A percentile compares a stretch with the other conserved stretches of the same genome.
phyloP scores from a whole-genome alignment of 805 yeast genomes.

The Hanseniaspora mollemarum region DNA sequence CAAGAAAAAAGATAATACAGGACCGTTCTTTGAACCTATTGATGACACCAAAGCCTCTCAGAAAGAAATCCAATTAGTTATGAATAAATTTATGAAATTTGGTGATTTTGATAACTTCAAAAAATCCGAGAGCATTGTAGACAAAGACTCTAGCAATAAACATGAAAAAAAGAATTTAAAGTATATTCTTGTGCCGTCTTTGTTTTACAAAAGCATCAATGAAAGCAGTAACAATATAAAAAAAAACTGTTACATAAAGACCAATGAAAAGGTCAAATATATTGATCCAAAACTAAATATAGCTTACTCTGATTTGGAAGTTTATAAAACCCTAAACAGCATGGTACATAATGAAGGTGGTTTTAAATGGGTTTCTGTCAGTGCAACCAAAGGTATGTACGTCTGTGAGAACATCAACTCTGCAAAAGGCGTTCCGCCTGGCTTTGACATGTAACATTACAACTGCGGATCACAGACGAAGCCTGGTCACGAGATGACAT shows the following conservation, averaged over 20 bases:
- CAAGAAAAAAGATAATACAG: constrained; percentile 21
- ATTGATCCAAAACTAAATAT: constrained; percentile 82
- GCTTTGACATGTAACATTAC: no score
- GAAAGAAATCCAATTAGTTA: constrained; percentile 18
- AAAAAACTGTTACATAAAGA: constrained; percentile 23
- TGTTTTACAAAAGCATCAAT: constrained; percentile 35
- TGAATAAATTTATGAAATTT: constrained; percentile 40
- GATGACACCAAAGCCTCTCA: not conserved
- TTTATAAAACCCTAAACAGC: constrained; percentile 55
- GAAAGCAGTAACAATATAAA: constrained; percentile 62
- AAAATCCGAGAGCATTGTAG: constrained; percentile 22
- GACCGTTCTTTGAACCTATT: not conserved
- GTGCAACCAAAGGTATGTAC: constrained; percentile 7
- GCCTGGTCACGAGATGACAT: no score
- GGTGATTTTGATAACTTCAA: constrained; percentile 43
- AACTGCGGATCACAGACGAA: no score
- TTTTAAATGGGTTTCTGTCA: constrained; percentile 9
- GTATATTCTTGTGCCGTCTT: constrained; percentile 5
- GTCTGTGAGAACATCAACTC: not conserved
- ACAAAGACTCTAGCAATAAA: constrained; percentile 34
- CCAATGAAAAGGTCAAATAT: constrained; percentile 50
- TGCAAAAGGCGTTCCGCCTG: constrained; percentile 16
- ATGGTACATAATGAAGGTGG: constrained; percentile 37
- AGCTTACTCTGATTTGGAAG: constrained; percentile 73
- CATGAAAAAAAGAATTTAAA: constrained; percentile 33